Evolutionary conservation across 208 protist genomes (phyloP).

Genomic region (Leishmania braziliensis): DNA sequence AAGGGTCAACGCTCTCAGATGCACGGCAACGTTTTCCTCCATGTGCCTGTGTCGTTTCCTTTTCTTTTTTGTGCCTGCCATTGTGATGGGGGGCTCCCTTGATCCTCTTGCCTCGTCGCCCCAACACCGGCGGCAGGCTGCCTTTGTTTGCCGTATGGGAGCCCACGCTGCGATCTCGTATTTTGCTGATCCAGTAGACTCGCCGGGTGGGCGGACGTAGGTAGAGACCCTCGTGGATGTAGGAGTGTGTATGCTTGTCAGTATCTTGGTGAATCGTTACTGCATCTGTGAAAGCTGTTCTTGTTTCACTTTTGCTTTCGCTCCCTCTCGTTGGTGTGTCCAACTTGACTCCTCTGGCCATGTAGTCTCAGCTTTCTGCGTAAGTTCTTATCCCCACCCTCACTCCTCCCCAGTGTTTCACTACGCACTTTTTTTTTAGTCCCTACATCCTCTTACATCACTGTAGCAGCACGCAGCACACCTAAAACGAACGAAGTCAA

Average conservation of each 20-base stretch:
- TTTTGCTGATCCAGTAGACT: not conserved
- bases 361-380: not conserved
- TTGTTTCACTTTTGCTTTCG: not conserved
- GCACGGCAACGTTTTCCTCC: not conserved
- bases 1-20: not conserved
- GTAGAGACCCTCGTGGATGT: not conserved
- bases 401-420: not conserved
- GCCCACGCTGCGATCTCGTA: not conserved
- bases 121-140: not conserved
- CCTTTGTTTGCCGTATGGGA: not conserved
- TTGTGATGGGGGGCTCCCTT: not conserved
- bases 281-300: not conserved
- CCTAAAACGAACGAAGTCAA: not conserved
- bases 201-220: not conserved
- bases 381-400: not conserved
- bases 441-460: not conserved
- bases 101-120: not conserved
- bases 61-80: not conserved
- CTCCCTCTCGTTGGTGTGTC: not conserved
- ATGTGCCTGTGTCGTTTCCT: not conserved
- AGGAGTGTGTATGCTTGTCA: not conserved
- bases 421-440: not conserved
- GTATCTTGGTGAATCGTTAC: not conserved
- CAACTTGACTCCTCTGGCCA: not conserved
- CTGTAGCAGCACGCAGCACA: not conserved